Evolutionary conservation across 495 filamentous ascomycete species (phyloP), one percentile per base, ranked within the genome.

Genomic region (Aspergillus biplanus): DNA sequence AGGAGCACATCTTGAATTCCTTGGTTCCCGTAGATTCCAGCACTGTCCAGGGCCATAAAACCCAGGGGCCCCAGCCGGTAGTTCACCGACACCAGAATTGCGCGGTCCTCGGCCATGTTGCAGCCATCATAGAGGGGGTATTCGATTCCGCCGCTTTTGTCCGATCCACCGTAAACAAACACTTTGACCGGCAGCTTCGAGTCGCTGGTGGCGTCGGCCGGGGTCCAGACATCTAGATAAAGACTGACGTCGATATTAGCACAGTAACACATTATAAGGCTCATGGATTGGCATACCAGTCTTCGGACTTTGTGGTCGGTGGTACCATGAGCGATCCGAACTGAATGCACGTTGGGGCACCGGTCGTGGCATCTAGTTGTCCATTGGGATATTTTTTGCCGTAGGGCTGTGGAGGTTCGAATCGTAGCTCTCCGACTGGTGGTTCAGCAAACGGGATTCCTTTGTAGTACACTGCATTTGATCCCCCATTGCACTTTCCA

Each of bases 81-180:
- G 62, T 82, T 82, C 39, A 81, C 52, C 16, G 72, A 71, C 4
- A 82, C 79, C 3, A 81, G 58, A 59, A 83, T 73, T 11, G 73
- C 59, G 53, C 65, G 68, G 18, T 75, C 68, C 4, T 60, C 56
- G 7, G 77, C 75, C 15, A 71, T 66, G 65, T 73, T 71, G 61
- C 77, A 79, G 18, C 78, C 78, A 58, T 78, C 73, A 58, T 78
- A 82, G 1, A 71, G 67, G n/a, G 72, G 62, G 42, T 77, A 62
- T 4, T 35, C 34, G 33, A 65, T 67, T 16, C 58, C 58, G 37
- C 71, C 71, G 5, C 49, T 35, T 6, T 60, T 65, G 48, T 65
- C 42, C 32, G 66, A 67, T 49, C 79, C 77, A 46, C 79, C 78
- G 50, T 74, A 78, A 9, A 80, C 44, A 73, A 73, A 82, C 15